phyloP scores from a whole-genome alignment of 2,329 filamentous ascomycete genomes.

The Diaporthe aspalathi region DNA sequence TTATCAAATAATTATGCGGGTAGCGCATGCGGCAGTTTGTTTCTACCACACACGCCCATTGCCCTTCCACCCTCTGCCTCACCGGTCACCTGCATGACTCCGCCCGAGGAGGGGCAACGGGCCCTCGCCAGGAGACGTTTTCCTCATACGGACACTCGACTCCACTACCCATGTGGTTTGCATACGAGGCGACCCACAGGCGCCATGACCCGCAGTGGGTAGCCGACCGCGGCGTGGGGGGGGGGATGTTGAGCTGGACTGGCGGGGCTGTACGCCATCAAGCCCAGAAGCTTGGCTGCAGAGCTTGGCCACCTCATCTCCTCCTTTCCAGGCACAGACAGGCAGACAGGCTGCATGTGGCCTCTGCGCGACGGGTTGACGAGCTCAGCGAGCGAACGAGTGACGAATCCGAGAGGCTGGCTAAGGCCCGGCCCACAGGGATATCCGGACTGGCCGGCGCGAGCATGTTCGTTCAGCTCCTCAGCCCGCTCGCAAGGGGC shows the following conservation, averaged over 20 bases:
- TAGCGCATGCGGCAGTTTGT: constrained; percentile 8
- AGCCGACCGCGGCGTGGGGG: constrained; percentile 17
- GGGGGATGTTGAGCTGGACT: constrained; percentile 8
- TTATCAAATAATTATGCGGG: no score
- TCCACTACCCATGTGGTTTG: constrained; percentile 13
- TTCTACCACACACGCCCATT: background rate
- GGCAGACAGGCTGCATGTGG: background rate
- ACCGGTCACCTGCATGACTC: constrained; percentile 5
- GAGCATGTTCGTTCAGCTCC: constrained; percentile 6
- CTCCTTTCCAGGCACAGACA: background rate
- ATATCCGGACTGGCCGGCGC: background rate
- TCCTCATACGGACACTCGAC: background rate
- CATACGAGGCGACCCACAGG: background rate
- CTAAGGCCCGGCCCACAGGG: background rate
- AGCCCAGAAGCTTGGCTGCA: constrained; percentile 14
- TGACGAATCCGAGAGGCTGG: constrained; percentile 1
- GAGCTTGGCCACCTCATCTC: constrained; percentile 1
- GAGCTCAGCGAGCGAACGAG: background rate
- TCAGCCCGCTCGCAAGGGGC: background rate
- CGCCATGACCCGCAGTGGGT: background rate
- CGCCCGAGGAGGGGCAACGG: background rate
- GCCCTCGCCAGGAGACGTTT: background rate
- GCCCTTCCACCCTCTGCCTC: background rate
- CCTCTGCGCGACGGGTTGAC: background rate
- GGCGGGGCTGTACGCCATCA: background rate